Evolutionary conservation across 108 stramenopile species (phyloP).

Genomic region (Skeletonema potamos): DNA sequence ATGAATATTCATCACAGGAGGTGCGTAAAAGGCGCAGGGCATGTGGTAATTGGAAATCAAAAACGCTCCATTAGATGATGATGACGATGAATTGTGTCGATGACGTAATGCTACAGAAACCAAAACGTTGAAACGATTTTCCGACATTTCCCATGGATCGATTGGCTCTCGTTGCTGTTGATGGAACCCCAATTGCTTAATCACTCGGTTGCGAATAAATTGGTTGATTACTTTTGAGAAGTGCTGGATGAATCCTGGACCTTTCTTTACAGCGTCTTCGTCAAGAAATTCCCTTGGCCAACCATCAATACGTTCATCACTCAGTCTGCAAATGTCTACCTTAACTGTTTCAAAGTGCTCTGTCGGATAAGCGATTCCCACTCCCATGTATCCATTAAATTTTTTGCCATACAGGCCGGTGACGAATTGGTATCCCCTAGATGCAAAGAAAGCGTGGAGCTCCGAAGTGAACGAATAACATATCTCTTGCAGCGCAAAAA

Average conservation of each 20-base stretch:
- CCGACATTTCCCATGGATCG: conserved; percentile 80
- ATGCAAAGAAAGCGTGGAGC: conserved; percentile 85
- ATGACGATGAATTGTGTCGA: background rate
- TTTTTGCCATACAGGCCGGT: conserved; percentile 87
- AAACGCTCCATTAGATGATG: conserved; percentile 42
- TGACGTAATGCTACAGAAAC: conserved; percentile 59
- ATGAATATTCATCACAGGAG: conserved; percentile 86
- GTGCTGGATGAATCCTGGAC: conserved; percentile 6
- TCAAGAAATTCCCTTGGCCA: conserved; percentile 62
- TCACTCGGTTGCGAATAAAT: conserved; percentile 5
- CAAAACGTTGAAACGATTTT: conserved; percentile 73
- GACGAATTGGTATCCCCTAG: conserved; percentile 82
- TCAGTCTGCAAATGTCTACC: conserved; percentile 73
- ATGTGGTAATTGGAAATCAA: conserved; percentile 95
- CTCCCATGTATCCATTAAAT: conserved; percentile 92
- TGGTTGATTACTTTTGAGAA: conserved; percentile 10
- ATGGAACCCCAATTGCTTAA: conserved; percentile 8
- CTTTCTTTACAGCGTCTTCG: background rate
- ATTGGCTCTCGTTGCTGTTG: background rate
- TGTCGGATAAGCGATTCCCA: conserved; percentile 76
- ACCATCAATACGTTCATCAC: conserved; percentile 61
- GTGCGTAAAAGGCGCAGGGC: conserved; percentile 93
- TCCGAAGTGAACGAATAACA: conserved; percentile 72
- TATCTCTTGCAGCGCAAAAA: conserved; percentile 90
- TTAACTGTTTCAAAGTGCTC: conserved; percentile 57